Evolutionary conservation across 805 yeast genomes (phyloP).

Genomic region (Ogataea nitratoaversa): DNA sequence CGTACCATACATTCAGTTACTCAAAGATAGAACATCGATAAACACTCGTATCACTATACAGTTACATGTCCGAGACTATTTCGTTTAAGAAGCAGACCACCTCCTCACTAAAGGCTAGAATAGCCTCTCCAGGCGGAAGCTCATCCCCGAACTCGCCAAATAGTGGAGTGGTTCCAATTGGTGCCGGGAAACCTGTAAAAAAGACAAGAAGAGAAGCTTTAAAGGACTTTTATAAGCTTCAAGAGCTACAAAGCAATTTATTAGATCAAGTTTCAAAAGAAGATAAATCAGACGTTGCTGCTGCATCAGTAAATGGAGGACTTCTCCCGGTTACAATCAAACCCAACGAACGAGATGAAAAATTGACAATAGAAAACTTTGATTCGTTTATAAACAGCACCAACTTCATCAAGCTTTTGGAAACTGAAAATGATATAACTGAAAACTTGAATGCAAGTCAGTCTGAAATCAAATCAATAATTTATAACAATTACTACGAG

Average conservation of each 20-base stretch:
- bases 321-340: background rate
- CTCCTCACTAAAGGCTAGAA: constrained; percentile 2
- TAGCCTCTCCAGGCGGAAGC: constrained; percentile 1
- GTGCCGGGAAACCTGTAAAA: constrained; percentile 6
- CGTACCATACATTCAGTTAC: too few species aligned
- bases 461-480: constrained; percentile 62
- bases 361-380: constrained; percentile 26
- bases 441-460: constrained; percentile 48
- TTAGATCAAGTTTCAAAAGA: constrained; percentile 6
- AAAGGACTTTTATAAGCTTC: constrained; percentile 39
- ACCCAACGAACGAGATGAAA: constrained; percentile 10
- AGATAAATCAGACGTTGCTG: background rate
- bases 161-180: background rate
- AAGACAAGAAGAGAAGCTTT: constrained; percentile 35
- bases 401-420: constrained; percentile 31
- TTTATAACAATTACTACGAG: constrained; percentile 73
- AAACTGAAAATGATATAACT: constrained; percentile 38
- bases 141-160: background rate
- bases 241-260: constrained; percentile 26
- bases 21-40: too few species aligned
- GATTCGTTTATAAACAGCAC: constrained; percentile 30
- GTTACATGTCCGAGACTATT: constrained; percentile 21
- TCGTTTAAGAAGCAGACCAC: constrained; percentile 13
- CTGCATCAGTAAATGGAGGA: background rate
- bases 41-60: too few species aligned